Conservation (phyloP, 2,329 filamentous ascomycete genomes). For the Penicillium hesseltinei region DNA sequence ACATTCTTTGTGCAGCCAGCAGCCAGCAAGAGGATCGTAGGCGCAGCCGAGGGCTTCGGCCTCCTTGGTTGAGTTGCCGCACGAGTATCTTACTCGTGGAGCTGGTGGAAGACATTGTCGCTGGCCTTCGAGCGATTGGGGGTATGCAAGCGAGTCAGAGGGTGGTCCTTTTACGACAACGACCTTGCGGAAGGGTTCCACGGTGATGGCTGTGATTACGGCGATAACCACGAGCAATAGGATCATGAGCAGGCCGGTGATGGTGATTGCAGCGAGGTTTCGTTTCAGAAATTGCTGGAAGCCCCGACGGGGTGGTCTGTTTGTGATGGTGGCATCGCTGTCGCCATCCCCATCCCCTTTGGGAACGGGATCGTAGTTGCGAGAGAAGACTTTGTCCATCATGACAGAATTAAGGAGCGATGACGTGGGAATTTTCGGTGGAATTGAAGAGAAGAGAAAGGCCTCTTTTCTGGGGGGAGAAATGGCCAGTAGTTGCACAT, state of each 20-base stretch:
- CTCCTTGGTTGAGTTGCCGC: conserved; percentile 16
- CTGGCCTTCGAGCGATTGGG: conserved; percentile 1
- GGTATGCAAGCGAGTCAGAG: not conserved
- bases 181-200: conserved; percentile 8
- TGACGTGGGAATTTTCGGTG: not conserved
- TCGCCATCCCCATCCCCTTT: conserved; percentile 3
- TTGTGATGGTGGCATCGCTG: conserved; percentile 3
- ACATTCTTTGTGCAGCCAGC: conserved; percentile 18
- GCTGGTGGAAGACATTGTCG: conserved; percentile 10
- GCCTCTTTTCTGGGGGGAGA: not conserved
- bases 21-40: conserved; percentile 17
- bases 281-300: conserved; percentile 4
- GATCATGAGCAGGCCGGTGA: conserved; percentile 6
- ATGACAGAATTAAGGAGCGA: not conserved
- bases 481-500: not conserved
- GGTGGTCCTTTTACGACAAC: conserved; percentile 2
- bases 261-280: conserved; percentile 12
- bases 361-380: conserved; percentile 4
- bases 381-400: conserved; percentile 4
- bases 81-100: conserved; percentile 10
- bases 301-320: not conserved
- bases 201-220: conserved; percentile 8
- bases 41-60: conserved; percentile 12
- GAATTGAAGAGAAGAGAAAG: not conserved
- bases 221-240: conserved; percentile 8